These are phyloP conservation scores for Aaosphaeria pasadenensis DNA, from an alignment of 2,329 filamentous ascomycete genomes.

Conservation along the genomic window DNA sequence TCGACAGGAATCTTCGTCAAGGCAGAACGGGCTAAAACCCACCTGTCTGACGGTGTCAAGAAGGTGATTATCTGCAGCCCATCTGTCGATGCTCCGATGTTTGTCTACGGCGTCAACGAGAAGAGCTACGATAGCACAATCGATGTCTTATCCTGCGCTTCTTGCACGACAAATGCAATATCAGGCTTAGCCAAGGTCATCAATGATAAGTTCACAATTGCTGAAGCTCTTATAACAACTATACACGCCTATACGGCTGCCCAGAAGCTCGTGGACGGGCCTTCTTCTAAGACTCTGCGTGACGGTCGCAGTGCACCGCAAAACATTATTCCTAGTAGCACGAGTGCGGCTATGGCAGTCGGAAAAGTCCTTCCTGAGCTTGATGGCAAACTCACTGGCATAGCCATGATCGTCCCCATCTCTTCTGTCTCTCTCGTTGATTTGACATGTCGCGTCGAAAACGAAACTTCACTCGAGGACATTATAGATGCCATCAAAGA, in stretches of 20 bases:
- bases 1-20: conserved; percentile 99
- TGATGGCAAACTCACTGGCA: conserved; percentile 99
- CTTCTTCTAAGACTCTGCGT: conserved; percentile 98
- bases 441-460: conserved; percentile 90
- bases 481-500: conserved; percentile 91
- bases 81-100: conserved; percentile 97
- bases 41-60: conserved; percentile 96
- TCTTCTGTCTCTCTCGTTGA: conserved; percentile 99
- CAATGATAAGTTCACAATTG: conserved; percentile 95
- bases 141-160: conserved; percentile 96
- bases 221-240: conserved; percentile 99
- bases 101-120: conserved; percentile 99
- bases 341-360: conserved; percentile 99
- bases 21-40: conserved; percentile 88
- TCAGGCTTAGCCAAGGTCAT: conserved; percentile 99
- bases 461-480: conserved; percentile 80
- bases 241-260: conserved; percentile 99
- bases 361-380: conserved; percentile 98
- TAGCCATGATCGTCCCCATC: conserved; percentile 99
- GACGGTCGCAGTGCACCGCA: conserved; percentile 97
- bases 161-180: conserved; percentile 99
- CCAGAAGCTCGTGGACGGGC: conserved; percentile 98
- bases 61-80: conserved; percentile 85
- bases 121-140: conserved; percentile 86
- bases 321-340: conserved; percentile 99